A percentile compares a stretch with the other conserved stretches of the same genome.
These are phyloP conservation scores for Hypholoma fasciculare DNA, from an alignment of 768 basidiomycete genomes.

Conservation along the genomic window DNA sequence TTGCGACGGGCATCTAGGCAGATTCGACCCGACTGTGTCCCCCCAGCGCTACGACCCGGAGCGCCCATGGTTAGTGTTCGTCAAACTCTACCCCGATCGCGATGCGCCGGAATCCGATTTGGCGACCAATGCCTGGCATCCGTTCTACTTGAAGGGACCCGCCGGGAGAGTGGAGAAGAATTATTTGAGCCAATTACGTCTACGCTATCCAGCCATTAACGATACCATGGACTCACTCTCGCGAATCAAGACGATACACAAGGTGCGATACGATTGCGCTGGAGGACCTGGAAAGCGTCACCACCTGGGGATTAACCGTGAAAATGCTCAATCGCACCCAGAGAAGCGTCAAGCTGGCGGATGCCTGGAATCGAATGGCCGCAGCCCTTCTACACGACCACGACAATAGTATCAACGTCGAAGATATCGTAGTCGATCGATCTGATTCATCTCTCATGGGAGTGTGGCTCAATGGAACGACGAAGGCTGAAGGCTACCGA, in stretches of 20 bases:
- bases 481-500: no score
- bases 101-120: background rate
- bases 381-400: background rate
- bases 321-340: background rate
- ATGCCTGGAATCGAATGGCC: conserved; percentile 1
- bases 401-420: background rate
- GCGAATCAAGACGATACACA: no score
- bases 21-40: conserved; percentile 11
- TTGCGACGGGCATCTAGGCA: conserved; percentile 12
- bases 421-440: background rate
- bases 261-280: background rate
- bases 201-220: no score
- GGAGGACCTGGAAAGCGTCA: background rate
- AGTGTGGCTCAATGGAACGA: background rate
- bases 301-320: background rate
- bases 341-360: background rate
- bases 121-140: background rate
- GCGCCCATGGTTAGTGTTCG: conserved; percentile 3
- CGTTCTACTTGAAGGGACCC: background rate
- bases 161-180: background rate
- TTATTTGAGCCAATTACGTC: background rate
- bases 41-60: conserved; percentile 6
- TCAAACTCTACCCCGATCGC: background rate
- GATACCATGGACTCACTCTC: no score
- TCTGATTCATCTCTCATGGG: conserved; percentile 1